phyloP scores from a whole-genome alignment of 768 basidiomycete genomes.

The Cystobasidium onofrii region DNA sequence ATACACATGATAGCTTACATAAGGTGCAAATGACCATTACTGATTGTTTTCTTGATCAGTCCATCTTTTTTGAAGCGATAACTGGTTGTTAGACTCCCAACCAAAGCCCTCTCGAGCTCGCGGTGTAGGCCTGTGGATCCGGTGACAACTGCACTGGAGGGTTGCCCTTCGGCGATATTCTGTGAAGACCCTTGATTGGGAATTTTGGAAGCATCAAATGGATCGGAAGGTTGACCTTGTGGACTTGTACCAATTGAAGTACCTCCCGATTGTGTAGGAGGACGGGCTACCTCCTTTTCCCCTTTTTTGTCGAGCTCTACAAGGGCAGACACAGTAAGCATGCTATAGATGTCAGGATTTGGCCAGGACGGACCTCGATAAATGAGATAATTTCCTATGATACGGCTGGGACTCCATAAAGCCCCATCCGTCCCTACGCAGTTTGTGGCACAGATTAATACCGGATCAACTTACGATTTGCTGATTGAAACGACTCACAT shows the following conservation, averaged over 20 bases:
- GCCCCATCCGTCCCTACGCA: constrained; percentile 73
- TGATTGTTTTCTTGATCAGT: constrained; percentile 85
- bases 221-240: not conserved
- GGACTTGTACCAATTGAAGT: not conserved
- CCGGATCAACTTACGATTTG: no score
- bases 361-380: constrained; percentile 53
- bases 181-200: not conserved
- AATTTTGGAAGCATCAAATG: not conserved
- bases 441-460: constrained; percentile 25
- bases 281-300: not conserved
- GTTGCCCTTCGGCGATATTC: not conserved
- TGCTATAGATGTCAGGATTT: not conserved
- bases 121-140: constrained; percentile 5
- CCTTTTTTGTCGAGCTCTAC: constrained; percentile 29
- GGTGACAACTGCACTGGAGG: not conserved
- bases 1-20: constrained; percentile 4
- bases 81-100: constrained; percentile 84
- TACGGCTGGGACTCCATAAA: constrained; percentile 87
- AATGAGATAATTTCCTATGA: constrained; percentile 86
- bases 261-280: not conserved
- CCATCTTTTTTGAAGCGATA: constrained; percentile 89
- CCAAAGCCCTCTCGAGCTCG: constrained; percentile 60
- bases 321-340: not conserved
- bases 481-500: no score
- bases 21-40: not conserved